Conservation (phyloP, 2,329 filamentous ascomycete genomes). For the Sarocladium strictum region DNA sequence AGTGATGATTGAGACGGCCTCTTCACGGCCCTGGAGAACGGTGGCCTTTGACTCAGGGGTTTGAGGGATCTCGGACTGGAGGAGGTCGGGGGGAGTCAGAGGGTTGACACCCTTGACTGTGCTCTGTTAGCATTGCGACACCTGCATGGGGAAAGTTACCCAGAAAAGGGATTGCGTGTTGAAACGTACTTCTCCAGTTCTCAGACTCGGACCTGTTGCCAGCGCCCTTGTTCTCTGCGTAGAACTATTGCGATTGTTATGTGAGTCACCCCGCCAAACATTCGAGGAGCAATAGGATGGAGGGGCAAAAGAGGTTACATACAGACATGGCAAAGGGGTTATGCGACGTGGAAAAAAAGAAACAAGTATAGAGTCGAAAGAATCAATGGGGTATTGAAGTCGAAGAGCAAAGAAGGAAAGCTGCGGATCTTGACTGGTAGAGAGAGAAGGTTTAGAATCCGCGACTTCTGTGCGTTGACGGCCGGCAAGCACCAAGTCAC, state of each 20-base stretch:
- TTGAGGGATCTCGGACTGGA: conserved; percentile 83
- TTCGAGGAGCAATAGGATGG: conserved; percentile 1
- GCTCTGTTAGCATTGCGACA: conserved; percentile 17
- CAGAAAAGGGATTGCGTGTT: too few species aligned
- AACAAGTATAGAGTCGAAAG: conserved; percentile 7
- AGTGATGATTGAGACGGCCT: conserved; percentile 64
- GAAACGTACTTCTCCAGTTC: conserved; percentile 69
- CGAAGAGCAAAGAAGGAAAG: not conserved
- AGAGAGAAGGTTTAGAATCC: not conserved
- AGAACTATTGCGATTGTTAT: conserved; percentile 43
- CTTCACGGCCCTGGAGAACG: conserved; percentile 55
- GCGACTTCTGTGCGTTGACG: too few species aligned
- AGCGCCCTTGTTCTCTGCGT: conserved; percentile 72
- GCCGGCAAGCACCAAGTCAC: too few species aligned
- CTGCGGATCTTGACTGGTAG: not conserved
- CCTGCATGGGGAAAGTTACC: too few species aligned
- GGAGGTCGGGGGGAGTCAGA: conserved; percentile 84
- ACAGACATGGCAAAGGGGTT: conserved; percentile 13
- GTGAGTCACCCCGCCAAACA: conserved; percentile 23
- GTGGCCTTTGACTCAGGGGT: conserved; percentile 52
- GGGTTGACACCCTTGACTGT: conserved; percentile 86
- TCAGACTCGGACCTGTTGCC: conserved; percentile 69
- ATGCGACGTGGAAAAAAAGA: not conserved
- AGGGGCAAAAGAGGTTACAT: conserved; percentile 11
- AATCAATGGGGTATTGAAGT: not conserved